phyloP scores from a whole-genome alignment of 1,139 yeast species.

The Pichia sorboxylosa region DNA sequence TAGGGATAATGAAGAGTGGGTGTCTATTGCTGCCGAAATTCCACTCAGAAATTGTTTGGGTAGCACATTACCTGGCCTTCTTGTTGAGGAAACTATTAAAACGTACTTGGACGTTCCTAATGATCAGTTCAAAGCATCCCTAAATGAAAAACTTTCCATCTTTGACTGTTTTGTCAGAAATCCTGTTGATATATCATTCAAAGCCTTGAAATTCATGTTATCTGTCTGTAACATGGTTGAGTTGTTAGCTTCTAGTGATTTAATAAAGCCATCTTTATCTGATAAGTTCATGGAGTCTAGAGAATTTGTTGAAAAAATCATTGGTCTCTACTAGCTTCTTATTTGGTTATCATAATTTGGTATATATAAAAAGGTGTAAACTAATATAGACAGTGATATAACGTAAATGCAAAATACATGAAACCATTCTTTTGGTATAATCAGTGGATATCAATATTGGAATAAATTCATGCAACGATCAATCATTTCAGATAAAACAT shows the following conservation, averaged over 20 bases:
- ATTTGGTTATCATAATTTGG: no score
- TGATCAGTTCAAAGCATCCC: slow-evolving; percentile 8
- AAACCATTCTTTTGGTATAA: neutral
- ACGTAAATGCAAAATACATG: no score
- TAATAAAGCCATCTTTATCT: neutral
- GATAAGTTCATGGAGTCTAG: neutral
- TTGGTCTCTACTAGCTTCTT: no score
- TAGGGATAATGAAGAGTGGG: slow-evolving; percentile 45
- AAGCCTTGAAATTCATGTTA: slow-evolving; percentile 3
- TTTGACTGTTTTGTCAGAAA: slow-evolving; percentile 4
- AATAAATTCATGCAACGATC: slow-evolving; percentile 15
- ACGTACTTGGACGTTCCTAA: slow-evolving; percentile 25
- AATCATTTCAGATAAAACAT: slow-evolving; percentile 32
- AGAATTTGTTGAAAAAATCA: neutral
- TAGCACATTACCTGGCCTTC: slow-evolving; percentile 16
- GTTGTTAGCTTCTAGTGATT: neutral
- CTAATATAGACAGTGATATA: no score
- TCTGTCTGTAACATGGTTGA: slow-evolving; percentile 13
- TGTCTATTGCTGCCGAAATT: slow-evolving; percentile 37
- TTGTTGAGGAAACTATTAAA: slow-evolving; percentile 22
- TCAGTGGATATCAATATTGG: slow-evolving; percentile 5
- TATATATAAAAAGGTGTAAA: no score
- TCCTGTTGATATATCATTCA: slow-evolving; percentile 9
- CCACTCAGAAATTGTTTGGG: slow-evolving; percentile 41
- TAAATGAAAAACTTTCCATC: slow-evolving; percentile 1